Evolutionary conservation across 1,284 basidiomycete genomes (phyloP).

Genomic region (Exobasidium cylindrosporum): DNA sequence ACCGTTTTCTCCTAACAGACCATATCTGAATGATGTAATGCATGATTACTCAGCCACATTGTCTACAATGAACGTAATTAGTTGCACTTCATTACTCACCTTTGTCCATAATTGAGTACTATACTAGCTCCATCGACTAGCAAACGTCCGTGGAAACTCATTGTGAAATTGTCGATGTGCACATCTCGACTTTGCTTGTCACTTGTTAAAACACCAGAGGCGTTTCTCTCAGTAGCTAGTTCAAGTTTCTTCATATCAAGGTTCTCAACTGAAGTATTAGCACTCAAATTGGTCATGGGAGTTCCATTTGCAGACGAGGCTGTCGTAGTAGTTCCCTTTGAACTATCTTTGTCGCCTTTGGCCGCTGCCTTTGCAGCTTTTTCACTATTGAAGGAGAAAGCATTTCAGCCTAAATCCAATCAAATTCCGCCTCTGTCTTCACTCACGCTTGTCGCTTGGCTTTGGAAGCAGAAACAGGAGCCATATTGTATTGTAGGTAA

Average conservation of each 20-base stretch:
- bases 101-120: slow-evolving; percentile 92
- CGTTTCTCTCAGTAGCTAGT: slow-evolving; percentile 52
- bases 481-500: slow-evolving; percentile 22
- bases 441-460: slow-evolving; percentile 55
- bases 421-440: not conserved
- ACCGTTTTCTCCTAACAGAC: slow-evolving; percentile 93
- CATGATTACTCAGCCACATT: not conserved
- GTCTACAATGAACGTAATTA: slow-evolving; percentile 52
- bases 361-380: slow-evolving; percentile 53
- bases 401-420: not conserved
- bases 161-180: slow-evolving; percentile 92
- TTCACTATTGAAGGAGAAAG: slow-evolving; percentile 29
- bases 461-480: slow-evolving; percentile 54
- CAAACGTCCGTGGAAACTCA: slow-evolving; percentile 94
- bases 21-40: slow-evolving; percentile 61
- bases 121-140: slow-evolving; percentile 86
- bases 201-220: slow-evolving; percentile 78
- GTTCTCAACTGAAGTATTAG: slow-evolving; percentile 33
- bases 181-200: slow-evolving; percentile 90
- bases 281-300: slow-evolving; percentile 43
- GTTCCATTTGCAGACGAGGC: slow-evolving; percentile 19
- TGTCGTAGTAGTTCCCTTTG: slow-evolving; percentile 25
- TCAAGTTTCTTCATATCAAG: slow-evolving; percentile 54
- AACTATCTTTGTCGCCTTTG: slow-evolving; percentile 37
- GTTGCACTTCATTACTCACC: slow-evolving; percentile 47